Evolutionary conservation across 176 grass and related monocot genomes (phyloP), one percentile per base, ranked within the genome.

Genomic region (Cymbopogon citratus): DNA sequence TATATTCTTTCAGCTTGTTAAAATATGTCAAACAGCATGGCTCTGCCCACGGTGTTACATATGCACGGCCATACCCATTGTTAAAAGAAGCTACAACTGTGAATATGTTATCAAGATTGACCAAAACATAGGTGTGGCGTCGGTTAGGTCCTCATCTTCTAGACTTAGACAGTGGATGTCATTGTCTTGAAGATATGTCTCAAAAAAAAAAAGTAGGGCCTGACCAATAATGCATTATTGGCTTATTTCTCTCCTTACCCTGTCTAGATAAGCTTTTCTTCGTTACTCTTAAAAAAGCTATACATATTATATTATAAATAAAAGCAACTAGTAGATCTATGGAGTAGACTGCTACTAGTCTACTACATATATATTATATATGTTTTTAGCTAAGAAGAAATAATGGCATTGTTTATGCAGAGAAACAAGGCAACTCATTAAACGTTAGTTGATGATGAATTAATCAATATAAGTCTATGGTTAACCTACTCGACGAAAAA

Each of bases 121-220:
- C 43, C 64, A 80, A 69, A 11, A 10, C 28, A 75, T 48, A 41
- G 24, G 34, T 57, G 61, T 80, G 35, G 45, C 72, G 71, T 77
- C 56, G 72, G 44, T 74, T 74, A 74, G 74, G 21, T 39, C 24
- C 51, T 84, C 83, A 73, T 60, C 39, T 48, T 61, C 31, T 70
- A 56, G 54, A 71, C 44, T 71, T 70, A 9, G 21, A 46, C 36
- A 63, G 78, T 82, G 87, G 72, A 12, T 48, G 83, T 89, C 78
- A 33, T 78, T 82, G 80, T 82, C 87, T 59, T 66, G 13, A 68
- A 76, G 72, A 85, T 85, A 77, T 73, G 65, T 78, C 83, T 73
- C 15, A 28, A 56, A 71, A 72, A 71, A 59, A 59, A 25, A 33
- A 33, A n/a, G n/a, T n/a, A n/a, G 31, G 63, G 21, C 68, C 71